phyloP scores from a whole-genome alignment of 441 rosid species.

The Kokia cookei region DNA sequence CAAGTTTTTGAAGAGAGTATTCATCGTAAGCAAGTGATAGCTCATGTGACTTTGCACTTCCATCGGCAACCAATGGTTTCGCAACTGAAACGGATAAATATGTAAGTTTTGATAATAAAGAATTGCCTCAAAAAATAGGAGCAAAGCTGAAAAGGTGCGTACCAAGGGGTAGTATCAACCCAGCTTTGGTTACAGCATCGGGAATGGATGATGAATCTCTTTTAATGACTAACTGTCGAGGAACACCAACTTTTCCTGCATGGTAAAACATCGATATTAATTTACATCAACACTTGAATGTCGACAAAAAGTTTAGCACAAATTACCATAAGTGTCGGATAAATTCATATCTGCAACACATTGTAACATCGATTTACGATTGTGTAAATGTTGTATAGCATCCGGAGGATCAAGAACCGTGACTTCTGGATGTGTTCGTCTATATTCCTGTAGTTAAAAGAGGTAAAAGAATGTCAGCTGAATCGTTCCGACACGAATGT shows the following conservation, averaged over 20 bases:
- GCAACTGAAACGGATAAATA: constrained; percentile 39
- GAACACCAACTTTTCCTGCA: constrained; percentile 75
- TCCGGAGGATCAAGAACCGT: constrained; percentile 93
- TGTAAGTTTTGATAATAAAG: neutral
- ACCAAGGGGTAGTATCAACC: constrained; percentile 74
- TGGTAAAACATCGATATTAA: neutral
- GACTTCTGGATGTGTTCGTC: constrained; percentile 68
- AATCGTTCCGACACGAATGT: neutral
- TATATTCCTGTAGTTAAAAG: constrained; percentile 48
- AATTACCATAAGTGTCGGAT: constrained; percentile 48
- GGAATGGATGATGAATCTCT: constrained; percentile 71
- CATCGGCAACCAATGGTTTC: constrained; percentile 67
- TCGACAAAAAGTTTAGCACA: neutral
- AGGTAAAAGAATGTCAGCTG: neutral
- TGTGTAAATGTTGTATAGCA: constrained; percentile 74
- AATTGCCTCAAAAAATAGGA: neutral
- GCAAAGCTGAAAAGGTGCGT: neutral
- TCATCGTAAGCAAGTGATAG: constrained; percentile 57
- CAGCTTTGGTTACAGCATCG: constrained; percentile 63
- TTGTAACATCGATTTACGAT: constrained; percentile 91
- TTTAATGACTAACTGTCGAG: constrained; percentile 64
- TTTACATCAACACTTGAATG: constrained; percentile 6
- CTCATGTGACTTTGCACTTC: constrained; percentile 65
- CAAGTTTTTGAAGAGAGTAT: constrained; percentile 47
- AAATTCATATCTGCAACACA: constrained; percentile 80